Conservation (phyloP, 352 stramenopile species). For the Phytophthora fragariae region DNA sequence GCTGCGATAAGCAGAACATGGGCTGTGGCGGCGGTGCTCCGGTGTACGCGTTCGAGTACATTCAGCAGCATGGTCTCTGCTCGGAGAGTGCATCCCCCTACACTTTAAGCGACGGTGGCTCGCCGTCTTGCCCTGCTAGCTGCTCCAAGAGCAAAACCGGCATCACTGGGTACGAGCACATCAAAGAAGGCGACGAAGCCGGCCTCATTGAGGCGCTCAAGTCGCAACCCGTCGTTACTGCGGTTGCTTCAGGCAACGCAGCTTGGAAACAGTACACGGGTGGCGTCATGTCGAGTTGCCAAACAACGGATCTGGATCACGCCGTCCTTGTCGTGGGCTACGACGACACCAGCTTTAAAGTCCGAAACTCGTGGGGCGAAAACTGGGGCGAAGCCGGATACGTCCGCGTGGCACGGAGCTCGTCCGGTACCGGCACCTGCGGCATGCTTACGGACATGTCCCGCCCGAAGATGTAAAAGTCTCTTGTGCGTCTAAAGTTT, state of each 20-base stretch:
- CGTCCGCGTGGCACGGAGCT: slow-evolving; percentile 85
- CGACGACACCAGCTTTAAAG: slow-evolving; percentile 83
- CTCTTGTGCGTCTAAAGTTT: slow-evolving; percentile 4
- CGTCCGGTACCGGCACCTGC: slow-evolving; percentile 51
- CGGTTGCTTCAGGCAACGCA: slow-evolving; percentile 93
- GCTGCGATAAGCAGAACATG: slow-evolving; percentile 86
- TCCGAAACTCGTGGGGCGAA: slow-evolving; percentile 97
- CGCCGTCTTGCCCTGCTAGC: slow-evolving; percentile 34
- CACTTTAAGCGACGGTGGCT: slow-evolving; percentile 32
- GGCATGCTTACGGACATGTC: slow-evolving; percentile 62
- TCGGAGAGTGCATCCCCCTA: slow-evolving; percentile 83
- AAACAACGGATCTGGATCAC: slow-evolving; percentile 94
- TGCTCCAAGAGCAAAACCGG: slow-evolving; percentile 43
- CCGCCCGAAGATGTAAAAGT: slow-evolving; percentile 46
- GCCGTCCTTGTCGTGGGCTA: slow-evolving; percentile 97
- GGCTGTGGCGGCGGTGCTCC: slow-evolving; percentile 92
- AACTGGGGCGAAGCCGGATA: slow-evolving; percentile 93
- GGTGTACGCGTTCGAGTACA: slow-evolving; percentile 93
- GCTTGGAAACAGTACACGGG: slow-evolving; percentile 96
- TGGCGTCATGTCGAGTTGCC: slow-evolving; percentile 85
- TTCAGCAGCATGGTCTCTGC: slow-evolving; percentile 85
- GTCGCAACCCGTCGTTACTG: slow-evolving; percentile 93
- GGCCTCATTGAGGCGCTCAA: slow-evolving; percentile 87
- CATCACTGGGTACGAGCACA: slow-evolving; percentile 58
- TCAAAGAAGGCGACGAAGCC: slow-evolving; percentile 69